phyloP scores from a whole-genome alignment of 1,284 basidiomycete species.

The Papiliotrema laurentii region DNA sequence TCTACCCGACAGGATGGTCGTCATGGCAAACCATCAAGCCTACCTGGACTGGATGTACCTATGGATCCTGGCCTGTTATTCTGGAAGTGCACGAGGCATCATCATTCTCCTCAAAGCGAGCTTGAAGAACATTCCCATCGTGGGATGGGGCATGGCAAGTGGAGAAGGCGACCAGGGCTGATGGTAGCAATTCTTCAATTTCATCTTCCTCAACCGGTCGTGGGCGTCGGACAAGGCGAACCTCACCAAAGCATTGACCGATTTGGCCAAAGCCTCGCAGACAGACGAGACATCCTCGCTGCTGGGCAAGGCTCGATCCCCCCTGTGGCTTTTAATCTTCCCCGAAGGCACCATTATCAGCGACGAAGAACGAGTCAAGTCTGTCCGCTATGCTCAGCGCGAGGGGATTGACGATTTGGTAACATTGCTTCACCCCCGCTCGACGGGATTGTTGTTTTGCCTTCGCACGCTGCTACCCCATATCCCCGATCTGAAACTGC shows the following conservation, averaged over 20 bases:
- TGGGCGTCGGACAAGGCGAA: slow-evolving; percentile 75
- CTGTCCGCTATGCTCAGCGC: slow-evolving; percentile 60
- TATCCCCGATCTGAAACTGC: slow-evolving; percentile 68
- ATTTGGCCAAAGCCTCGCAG: slow-evolving; percentile 40
- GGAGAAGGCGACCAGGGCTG: neutral
- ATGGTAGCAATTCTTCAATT: slow-evolving; percentile 74
- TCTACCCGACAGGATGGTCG: slow-evolving; percentile 68
- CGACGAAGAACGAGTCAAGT: slow-evolving; percentile 72
- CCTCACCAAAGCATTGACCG: slow-evolving; percentile 48
- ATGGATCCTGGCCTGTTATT: slow-evolving; percentile 79
- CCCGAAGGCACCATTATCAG: slow-evolving; percentile 90
- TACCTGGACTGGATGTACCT: slow-evolving; percentile 85
- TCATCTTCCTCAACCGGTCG: slow-evolving; percentile 80
- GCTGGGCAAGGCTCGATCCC: slow-evolving; percentile 50
- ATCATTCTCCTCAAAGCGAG: slow-evolving; percentile 87
- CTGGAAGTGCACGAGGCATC: slow-evolving; percentile 61
- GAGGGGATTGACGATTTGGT: slow-evolving; percentile 59
- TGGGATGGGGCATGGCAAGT: slow-evolving; percentile 70
- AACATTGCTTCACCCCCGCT: slow-evolving; percentile 78
- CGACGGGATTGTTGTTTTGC: slow-evolving; percentile 83
- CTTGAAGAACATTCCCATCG: slow-evolving; percentile 77
- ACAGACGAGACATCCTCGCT: slow-evolving; percentile 3
- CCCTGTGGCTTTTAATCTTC: slow-evolving; percentile 79
- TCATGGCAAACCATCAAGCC: slow-evolving; percentile 79
- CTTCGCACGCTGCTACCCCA: slow-evolving; percentile 73